Percentiles rank a stretch among this genome's conserved stretches.
phyloP scores from a whole-genome alignment of 2,329 filamentous ascomycete species.

The Cercospora sojina region DNA sequence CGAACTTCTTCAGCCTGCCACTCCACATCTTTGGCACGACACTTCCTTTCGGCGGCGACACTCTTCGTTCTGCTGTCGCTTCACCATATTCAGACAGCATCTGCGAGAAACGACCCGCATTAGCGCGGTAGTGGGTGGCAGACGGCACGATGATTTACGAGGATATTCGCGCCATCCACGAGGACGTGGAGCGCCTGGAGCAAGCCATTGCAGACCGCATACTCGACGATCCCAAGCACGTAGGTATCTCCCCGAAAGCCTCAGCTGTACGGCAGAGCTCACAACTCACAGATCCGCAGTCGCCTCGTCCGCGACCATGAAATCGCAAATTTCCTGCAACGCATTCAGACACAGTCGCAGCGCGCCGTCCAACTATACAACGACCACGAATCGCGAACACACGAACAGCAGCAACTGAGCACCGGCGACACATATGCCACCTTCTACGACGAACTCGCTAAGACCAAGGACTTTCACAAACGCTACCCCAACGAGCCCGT shows the following conservation, averaged over 20 bases:
- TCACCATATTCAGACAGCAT: too few species aligned
- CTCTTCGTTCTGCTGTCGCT: not conserved
- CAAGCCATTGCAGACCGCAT: conserved; percentile 89
- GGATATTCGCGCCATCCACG: conserved; percentile 89
- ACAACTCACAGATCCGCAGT: conserved; percentile 69
- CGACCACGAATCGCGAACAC: conserved; percentile 69
- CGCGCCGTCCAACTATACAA: conserved; percentile 81
- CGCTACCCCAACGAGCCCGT: conserved; percentile 92
- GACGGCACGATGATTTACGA: conserved; percentile 70
- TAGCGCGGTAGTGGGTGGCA: not conserved
- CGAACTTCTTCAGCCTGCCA: not conserved
- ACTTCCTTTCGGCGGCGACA: not conserved
- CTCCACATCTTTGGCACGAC: not conserved
- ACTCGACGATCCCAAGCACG: conserved; percentile 82
- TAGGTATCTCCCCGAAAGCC: conserved; percentile 47
- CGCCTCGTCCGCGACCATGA: conserved; percentile 89
- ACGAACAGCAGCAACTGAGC: conserved; percentile 80
- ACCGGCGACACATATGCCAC: conserved; percentile 84
- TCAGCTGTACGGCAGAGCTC: conserved; percentile 21
- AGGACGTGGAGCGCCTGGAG: conserved; percentile 94
- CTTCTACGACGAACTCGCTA: conserved; percentile 81
- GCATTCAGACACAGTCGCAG: conserved; percentile 82
- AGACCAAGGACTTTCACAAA: conserved; percentile 83
- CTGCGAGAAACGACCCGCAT: not conserved
- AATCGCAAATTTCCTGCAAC: conserved; percentile 78